These are phyloP conservation scores for Fusarium mangiferae DNA, from an alignment of 2,329 filamentous ascomycete species.

Conservation along the genomic window DNA sequence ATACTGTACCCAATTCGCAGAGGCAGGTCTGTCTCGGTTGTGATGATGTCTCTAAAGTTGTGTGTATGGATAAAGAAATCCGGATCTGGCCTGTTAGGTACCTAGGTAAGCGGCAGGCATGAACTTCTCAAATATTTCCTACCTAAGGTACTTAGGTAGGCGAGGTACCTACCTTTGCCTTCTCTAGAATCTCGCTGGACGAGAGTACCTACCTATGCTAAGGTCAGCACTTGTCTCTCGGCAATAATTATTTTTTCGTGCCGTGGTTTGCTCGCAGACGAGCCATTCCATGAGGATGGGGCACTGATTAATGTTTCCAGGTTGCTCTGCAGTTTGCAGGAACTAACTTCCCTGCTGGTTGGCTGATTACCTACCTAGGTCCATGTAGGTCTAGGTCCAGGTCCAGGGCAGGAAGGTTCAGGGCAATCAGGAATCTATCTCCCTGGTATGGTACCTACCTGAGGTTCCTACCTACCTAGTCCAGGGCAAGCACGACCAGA, in stretches of 20 bases:
- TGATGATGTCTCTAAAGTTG: constrained; percentile 11
- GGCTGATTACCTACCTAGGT: background rate
- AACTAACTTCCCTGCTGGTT: constrained; percentile 7
- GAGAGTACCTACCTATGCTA: background rate
- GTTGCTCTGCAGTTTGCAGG: constrained; percentile 8
- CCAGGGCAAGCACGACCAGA: background rate
- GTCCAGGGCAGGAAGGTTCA: constrained; percentile 5
- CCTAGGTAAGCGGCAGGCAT: background rate
- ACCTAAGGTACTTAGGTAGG: background rate
- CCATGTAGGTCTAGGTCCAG: background rate
- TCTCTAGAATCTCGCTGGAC: constrained; percentile 5
- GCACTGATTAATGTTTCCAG: background rate
- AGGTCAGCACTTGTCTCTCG: constrained; percentile 4
- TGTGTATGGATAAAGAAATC: constrained; percentile 10
- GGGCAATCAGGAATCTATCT: constrained; percentile 9
- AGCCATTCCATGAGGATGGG: background rate
- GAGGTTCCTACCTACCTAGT: background rate
- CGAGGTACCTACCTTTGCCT: background rate
- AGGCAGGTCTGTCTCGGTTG: background rate
- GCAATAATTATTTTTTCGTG: constrained; percentile 12
- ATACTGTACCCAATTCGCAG: constrained; percentile 6
- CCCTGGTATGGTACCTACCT: background rate
- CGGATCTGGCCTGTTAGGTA: constrained; percentile 5
- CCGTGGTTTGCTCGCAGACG: background rate
- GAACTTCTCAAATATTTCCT: background rate